Base-by-base conservation (phyloP, 805 yeast genomes). In the Teunomyces lycoperdinae region DNA sequence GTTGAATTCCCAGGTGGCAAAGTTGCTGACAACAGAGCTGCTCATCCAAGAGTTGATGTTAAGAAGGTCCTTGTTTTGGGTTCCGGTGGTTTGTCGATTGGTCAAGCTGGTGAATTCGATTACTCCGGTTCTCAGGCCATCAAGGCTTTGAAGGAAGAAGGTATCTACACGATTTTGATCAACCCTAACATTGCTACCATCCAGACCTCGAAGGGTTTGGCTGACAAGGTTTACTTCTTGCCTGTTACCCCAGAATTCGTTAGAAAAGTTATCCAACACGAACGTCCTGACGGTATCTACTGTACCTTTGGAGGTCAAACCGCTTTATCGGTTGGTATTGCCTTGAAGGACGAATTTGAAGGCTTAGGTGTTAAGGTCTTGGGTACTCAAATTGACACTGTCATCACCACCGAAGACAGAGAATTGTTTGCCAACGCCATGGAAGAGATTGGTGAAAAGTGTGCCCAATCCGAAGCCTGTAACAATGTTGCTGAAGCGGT, bases 101-200 rank as follows among this genome's bases (percentile, higher is more conserved):
- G 99, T 57, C 99, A 94, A 77, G 99, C 99, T 54, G 99, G 99
- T 71, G 99, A 94, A 74, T 94, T 94, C 64, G 99, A 94, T 70
- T 94, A 94, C 74, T 90, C 97, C 41, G 99, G 99, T 63, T 89
- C 97, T 47, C 99, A 94, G 74, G 99, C 99, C 50, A 94, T 94
- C 73, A 94, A 94, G 73, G 99, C 99, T 42, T 79, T 94, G 73
- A 92, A 89, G 70, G 97, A 94, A 76, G 98, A 91, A 73, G 97
- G 97, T 52, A 94, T 92, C 55, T 89, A 92, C 78, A 91, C 98
- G 48, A 85, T 94, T 57, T 80, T 94, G 63, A 91, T 94, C 65
- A 94, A 94, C 71, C 99, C 99, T 49, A 94, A 94, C 71, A 94
- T 94, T 67, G 99, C 99, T 46, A 94, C 99, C 30, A 94, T 91